These are phyloP conservation scores for Leccinellum rugosiceps DNA, from an alignment of 768 basidiomycete species.

Conservation along the genomic window DNA sequence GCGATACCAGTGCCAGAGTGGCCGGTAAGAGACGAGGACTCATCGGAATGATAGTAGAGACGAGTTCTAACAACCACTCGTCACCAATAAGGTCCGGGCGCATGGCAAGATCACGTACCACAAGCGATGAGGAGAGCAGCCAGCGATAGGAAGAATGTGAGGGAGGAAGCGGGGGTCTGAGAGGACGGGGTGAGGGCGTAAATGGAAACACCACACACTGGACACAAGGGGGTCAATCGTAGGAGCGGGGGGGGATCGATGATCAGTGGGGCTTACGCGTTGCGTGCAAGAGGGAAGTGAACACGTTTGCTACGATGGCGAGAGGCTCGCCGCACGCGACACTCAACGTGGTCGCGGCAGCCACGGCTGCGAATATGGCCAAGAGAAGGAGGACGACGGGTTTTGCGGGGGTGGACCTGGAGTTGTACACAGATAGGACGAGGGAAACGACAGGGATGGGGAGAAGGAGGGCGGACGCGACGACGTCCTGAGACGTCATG, in stretches of 20 bases:
- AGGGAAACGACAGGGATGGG: constrained; percentile 22
- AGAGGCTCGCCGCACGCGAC: constrained; percentile 15
- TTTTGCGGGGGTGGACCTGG: constrained; percentile 7
- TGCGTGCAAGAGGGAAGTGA: constrained; percentile 18
- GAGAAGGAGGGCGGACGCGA: constrained; percentile 27
- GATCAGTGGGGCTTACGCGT: constrained; percentile 14
- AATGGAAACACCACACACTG: constrained; percentile 28
- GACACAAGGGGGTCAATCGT: neutral
- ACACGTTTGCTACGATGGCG: constrained; percentile 13
- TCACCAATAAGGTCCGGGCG: neutral
- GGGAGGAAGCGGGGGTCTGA: constrained; percentile 2
- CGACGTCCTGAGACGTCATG: constrained; percentile 25
- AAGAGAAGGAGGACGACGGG: constrained; percentile 17
- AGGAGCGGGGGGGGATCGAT: neutral
- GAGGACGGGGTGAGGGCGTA: constrained; percentile 18
- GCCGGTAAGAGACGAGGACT: constrained; percentile 26
- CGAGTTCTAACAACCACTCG: constrained; percentile 15
- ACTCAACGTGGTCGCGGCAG: constrained; percentile 21
- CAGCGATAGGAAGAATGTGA: constrained; percentile 16
- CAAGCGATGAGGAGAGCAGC: constrained; percentile 23
- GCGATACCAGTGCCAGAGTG: constrained; percentile 23
- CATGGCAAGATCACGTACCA: constrained; percentile 17
- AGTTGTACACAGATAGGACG: constrained; percentile 8
- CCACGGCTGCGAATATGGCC: constrained; percentile 20
- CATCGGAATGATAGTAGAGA: constrained; percentile 23